A percentile compares a stretch with the other conserved stretches of the same genome.
These are phyloP conservation scores for Candida rishiriensis DNA, from an alignment of 805 yeast genomes.

Conservation along the genomic window DNA sequence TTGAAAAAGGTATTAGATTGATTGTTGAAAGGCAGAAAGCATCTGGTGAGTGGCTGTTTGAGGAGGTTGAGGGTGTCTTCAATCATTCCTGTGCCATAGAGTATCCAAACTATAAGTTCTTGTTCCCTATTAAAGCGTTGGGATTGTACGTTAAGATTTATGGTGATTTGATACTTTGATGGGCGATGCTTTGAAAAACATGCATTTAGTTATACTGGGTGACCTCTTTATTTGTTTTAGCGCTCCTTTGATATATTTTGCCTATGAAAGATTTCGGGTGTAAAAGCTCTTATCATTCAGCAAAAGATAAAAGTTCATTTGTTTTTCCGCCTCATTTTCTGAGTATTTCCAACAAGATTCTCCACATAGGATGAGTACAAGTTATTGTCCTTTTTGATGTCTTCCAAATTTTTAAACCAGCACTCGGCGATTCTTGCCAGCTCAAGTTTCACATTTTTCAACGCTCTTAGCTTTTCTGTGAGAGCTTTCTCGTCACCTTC, in stretches of 20 bases:
- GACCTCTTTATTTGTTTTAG: no score
- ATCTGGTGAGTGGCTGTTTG: constrained; percentile 83
- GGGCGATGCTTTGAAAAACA: background rate
- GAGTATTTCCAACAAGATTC: constrained; percentile 86
- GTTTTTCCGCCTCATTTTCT: constrained; percentile 55
- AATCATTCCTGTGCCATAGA: constrained; percentile 91
- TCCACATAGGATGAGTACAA: constrained; percentile 86
- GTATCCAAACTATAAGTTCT: constrained; percentile 86
- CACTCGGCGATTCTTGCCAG: constrained; percentile 30
- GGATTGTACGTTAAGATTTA: constrained; percentile 52
- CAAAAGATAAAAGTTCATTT: background rate
- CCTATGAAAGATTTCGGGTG: no score
- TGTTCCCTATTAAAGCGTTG: constrained; percentile 89
- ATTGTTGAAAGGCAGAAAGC: constrained; percentile 61
- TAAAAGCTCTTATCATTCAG: background rate
- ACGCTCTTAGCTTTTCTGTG: constrained; percentile 32
- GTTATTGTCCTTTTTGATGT: constrained; percentile 57
- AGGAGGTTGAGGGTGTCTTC: constrained; percentile 91
- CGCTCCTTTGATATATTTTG: no score
- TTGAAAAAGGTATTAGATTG: constrained; percentile 58
- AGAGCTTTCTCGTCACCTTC: constrained; percentile 30
- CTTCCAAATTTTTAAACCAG: constrained; percentile 50
- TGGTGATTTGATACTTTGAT: constrained; percentile 18
- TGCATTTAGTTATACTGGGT: no score
- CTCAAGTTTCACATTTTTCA: constrained; percentile 34